Percentiles rank a stretch among this genome's conserved stretches.
Conservation (phyloP, 2,329 filamentous ascomycete species). For the Ceratocystis variospora region DNA sequence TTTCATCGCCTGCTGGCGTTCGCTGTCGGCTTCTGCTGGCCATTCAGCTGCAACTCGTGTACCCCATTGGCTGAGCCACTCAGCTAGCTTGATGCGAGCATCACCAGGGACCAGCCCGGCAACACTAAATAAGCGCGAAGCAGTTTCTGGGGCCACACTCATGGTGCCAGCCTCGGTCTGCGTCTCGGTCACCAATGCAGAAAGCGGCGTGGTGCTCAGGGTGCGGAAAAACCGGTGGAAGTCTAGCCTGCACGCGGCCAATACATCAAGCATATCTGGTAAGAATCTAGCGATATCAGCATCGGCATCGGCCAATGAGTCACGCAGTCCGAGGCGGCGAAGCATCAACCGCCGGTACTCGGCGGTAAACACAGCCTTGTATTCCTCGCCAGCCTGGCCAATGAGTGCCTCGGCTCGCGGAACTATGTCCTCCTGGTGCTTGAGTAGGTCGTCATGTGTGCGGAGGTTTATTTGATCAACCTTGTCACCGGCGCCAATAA, state of each 20-base stretch:
- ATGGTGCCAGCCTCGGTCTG: background rate
- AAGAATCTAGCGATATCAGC: slow-evolving; percentile 64
- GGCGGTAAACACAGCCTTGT: slow-evolving; percentile 69
- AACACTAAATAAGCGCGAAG: slow-evolving; percentile 28
- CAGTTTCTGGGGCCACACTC: slow-evolving; percentile 46
- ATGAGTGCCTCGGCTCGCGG: slow-evolving; percentile 78
- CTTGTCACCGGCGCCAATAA: slow-evolving; percentile 60
- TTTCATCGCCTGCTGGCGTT: slow-evolving; percentile 63
- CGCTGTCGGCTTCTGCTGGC: slow-evolving; percentile 43
- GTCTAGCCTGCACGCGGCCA: slow-evolving; percentile 73
- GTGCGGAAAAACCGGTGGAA: slow-evolving; percentile 90
- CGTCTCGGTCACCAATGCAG: slow-evolving; percentile 34
- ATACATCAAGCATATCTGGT: slow-evolving; percentile 56
- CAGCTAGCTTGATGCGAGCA: slow-evolving; percentile 51
- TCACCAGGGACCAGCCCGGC: slow-evolving; percentile 60
- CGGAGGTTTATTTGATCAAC: slow-evolving; percentile 58
- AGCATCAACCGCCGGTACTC: slow-evolving; percentile 85
- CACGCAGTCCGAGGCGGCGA: slow-evolving; percentile 56
- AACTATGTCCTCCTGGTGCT: slow-evolving; percentile 47
- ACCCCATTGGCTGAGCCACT: slow-evolving; percentile 74
- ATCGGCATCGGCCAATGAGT: slow-evolving; percentile 56
- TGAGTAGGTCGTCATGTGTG: slow-evolving; percentile 10
- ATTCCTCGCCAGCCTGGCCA: slow-evolving; percentile 68
- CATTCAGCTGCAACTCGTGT: slow-evolving; percentile 62
- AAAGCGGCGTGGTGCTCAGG: slow-evolving; percentile 49